phyloP scores from a whole-genome alignment of 1,284 basidiomycete genomes.

The Pseudozyma pruni region DNA sequence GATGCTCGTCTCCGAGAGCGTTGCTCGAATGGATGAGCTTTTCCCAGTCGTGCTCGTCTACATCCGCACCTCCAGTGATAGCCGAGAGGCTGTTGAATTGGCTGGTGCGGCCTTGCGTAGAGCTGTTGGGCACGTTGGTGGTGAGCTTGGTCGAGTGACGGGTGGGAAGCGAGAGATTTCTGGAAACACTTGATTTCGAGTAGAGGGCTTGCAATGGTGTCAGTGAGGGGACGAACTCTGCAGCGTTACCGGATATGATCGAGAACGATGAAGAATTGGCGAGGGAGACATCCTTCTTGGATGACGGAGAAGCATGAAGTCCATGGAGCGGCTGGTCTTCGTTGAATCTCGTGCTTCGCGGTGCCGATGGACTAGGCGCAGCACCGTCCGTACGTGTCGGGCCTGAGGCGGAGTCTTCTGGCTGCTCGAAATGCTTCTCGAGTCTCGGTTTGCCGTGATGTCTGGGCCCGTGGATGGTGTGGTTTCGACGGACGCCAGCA shows the following conservation, averaged over 20 bases:
- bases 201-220: constrained; percentile 45
- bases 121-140: constrained; percentile 27
- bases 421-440: constrained; percentile 53
- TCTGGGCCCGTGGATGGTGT: constrained; percentile 45
- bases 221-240: constrained; percentile 19
- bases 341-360: background rate
- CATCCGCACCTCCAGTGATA: constrained; percentile 53
- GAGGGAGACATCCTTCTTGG: background rate
- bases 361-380: background rate
- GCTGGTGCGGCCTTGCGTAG: constrained; percentile 34
- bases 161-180: constrained; percentile 45
- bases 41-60: constrained; percentile 61
- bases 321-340: background rate
- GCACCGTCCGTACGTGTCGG: background rate
- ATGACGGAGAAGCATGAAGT: background rate
- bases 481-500: constrained; percentile 41
- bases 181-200: constrained; percentile 39
- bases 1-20: constrained; percentile 46
- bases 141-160: constrained; percentile 36
- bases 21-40: constrained; percentile 50
- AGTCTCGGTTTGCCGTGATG: constrained; percentile 44
- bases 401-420: constrained; percentile 14
- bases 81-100: constrained; percentile 56
- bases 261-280: constrained; percentile 22
- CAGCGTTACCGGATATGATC: constrained; percentile 7